Evolutionary conservation across 768 basidiomycete species (phyloP), one percentile per base, ranked within the genome.

Genomic region (Trametes elegans): DNA sequence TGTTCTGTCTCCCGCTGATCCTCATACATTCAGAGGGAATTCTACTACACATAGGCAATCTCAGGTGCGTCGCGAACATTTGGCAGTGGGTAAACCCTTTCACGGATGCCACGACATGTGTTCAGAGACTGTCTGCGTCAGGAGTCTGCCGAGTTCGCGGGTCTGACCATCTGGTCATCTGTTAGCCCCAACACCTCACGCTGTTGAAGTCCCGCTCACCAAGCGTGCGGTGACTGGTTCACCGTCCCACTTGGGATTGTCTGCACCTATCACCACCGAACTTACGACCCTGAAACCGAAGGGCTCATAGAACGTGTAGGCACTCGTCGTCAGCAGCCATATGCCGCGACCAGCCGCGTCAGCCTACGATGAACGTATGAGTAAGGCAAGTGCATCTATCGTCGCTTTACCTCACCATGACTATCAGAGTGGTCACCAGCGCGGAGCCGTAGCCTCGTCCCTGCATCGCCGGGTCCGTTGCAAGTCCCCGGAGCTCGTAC

Each of bases 371-470:
- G 3, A 19, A 14, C 11, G 16, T 26, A 9, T 11, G 31, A 10
- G 29, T 21, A 24, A 13, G 7, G 8, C 10, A 36, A 14, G 9
- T 13, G 24, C 21, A 5, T 16, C n/a, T 11, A 29, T 7, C 31
- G 2, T 3, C 9, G 7, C 11, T n/a, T 26, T 7, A 9, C 32
- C 49, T 32, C 13, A 59, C 59, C 34, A 55, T 32, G 9, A 28
- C 35, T 4, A 49, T 52, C 6, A 53, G 53, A 2, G 49, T 23
- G 3, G 29, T 43, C 8, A 60, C 57, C 1, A 64, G 53, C 1
- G 60, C 53, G 13, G 63, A 52, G 8, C 27, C 63, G 26, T 59
- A 64, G 10, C 63, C 63, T 2, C 19, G 48, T 2, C 60, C 58
- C 13, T 59, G 60, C 14, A 23, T 29, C 23, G 49, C 57, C 1